These are phyloP conservation scores for Diaporthe amygdali DNA, from an alignment of 2,329 filamentous ascomycete genomes.

Conservation along the genomic window DNA sequence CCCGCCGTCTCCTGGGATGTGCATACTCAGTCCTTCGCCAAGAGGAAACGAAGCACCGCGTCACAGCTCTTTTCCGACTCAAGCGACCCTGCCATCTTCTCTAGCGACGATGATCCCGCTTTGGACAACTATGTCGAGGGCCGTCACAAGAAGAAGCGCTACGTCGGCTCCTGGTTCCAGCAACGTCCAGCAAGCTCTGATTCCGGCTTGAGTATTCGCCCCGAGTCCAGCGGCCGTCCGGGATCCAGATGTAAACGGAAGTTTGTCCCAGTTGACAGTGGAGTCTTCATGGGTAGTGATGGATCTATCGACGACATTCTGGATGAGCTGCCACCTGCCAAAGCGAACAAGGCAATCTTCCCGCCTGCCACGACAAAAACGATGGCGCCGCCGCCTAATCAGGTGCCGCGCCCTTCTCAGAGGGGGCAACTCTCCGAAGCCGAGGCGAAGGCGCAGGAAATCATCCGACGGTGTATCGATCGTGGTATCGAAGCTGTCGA, in stretches of 20 bases:
- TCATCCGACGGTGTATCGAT: slow-evolving; percentile 61
- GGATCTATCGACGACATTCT: slow-evolving; percentile 50
- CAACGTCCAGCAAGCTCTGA: slow-evolving; percentile 50
- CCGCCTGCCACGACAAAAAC: background rate
- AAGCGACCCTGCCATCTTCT: slow-evolving; percentile 75
- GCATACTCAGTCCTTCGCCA: slow-evolving; percentile 44
- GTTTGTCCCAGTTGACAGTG: slow-evolving; percentile 69
- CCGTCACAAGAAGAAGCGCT: slow-evolving; percentile 64
- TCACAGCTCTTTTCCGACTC: slow-evolving; percentile 59
- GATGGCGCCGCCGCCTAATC: background rate
- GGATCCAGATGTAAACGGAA: slow-evolving; percentile 49
- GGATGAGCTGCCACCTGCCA: slow-evolving; percentile 36
- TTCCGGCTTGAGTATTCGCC: slow-evolving; percentile 20
- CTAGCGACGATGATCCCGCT: slow-evolving; percentile 72
- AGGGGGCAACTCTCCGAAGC: background rate
- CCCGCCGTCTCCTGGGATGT: slow-evolving; percentile 45
- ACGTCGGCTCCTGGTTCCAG: slow-evolving; percentile 72
- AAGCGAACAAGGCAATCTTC: background rate
- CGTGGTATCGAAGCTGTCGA: slow-evolving; percentile 64
- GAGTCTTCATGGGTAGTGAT: slow-evolving; percentile 70
- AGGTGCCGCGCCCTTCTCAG: slow-evolving; percentile 1
- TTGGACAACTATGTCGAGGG: slow-evolving; percentile 67
- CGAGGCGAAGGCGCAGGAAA: slow-evolving; percentile 48
- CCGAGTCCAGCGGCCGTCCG: slow-evolving; percentile 25
- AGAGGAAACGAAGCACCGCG: slow-evolving; percentile 44